Percentiles rank a stretch among this genome's conserved stretches.
Conservation (phyloP, 306 rosid species). For the Vicia villosa region DNA sequence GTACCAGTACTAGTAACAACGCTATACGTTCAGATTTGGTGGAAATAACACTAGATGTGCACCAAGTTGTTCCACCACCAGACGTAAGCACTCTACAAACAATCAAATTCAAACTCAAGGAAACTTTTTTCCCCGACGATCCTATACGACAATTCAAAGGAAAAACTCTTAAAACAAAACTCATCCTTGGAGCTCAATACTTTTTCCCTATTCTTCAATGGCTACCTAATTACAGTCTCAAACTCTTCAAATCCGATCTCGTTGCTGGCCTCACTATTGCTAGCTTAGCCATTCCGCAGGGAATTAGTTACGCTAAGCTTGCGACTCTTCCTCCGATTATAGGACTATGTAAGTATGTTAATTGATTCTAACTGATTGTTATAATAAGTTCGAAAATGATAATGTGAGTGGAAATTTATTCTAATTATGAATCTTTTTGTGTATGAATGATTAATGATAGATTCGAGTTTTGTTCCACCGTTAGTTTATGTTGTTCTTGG, state of each 20-base stretch:
- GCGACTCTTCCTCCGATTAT: slow-evolving; percentile 76
- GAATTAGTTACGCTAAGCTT: slow-evolving; percentile 84
- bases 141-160: slow-evolving; percentile 90
- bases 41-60: slow-evolving; percentile 51
- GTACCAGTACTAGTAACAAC: background rate
- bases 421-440: background rate
- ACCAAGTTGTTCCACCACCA: slow-evolving; percentile 75
- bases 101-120: slow-evolving; percentile 57
- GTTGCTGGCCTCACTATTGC: slow-evolving; percentile 89
- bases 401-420: background rate
- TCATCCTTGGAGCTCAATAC: slow-evolving; percentile 68
- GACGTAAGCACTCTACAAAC: slow-evolving; percentile 46
- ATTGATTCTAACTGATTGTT: background rate
- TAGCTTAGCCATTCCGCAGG: slow-evolving; percentile 93
- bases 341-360: slow-evolving; percentile 75
- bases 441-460: slow-evolving; percentile 34
- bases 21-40: slow-evolving; percentile 20
- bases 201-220: slow-evolving; percentile 76
- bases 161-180: slow-evolving; percentile 46
- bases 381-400: background rate
- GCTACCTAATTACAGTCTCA: slow-evolving; percentile 63
- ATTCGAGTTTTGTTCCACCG: slow-evolving; percentile 94
- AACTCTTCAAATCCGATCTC: slow-evolving; percentile 74
- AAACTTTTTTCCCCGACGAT: slow-evolving; percentile 86
- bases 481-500: slow-evolving; percentile 76